phyloP scores from a whole-genome alignment of 192 early-diverging fungal species.

The Gaertneriomyces sp. region DNA sequence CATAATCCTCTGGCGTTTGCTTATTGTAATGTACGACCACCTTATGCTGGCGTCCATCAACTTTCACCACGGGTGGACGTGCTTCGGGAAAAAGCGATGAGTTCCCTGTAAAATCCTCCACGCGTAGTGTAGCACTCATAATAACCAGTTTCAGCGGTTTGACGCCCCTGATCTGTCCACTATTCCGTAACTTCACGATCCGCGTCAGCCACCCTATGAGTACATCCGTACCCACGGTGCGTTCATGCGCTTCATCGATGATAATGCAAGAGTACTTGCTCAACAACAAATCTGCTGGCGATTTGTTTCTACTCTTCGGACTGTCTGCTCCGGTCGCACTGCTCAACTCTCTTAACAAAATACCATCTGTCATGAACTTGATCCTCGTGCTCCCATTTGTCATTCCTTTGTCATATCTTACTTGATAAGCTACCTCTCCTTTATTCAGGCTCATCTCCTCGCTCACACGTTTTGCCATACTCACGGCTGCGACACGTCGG shows the following conservation, averaged over 20 bases:
- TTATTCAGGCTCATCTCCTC: slow-evolving; percentile 79
- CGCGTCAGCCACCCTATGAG: slow-evolving; percentile 94
- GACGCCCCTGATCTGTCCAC: slow-evolving; percentile 44
- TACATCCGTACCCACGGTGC: slow-evolving; percentile 96
- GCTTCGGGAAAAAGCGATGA: slow-evolving; percentile 62
- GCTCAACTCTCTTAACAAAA: slow-evolving; percentile 87
- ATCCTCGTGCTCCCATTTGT: slow-evolving; percentile 73
- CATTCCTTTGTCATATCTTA: slow-evolving; percentile 85
- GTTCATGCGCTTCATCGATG: slow-evolving; percentile 98
- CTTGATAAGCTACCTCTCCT: slow-evolving; percentile 72
- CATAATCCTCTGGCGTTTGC: slow-evolving; percentile 86
- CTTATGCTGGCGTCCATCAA: slow-evolving; percentile 88
- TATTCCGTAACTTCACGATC: slow-evolving; percentile 74
- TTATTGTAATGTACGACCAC: slow-evolving; percentile 90
- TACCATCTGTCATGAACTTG: slow-evolving; percentile 99
- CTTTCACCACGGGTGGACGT: slow-evolving; percentile 82
- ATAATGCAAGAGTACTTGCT: slow-evolving; percentile 92
- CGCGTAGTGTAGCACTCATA: slow-evolving; percentile 97
- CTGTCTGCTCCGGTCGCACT: slow-evolving; percentile 16
- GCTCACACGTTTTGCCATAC: slow-evolving; percentile 92
- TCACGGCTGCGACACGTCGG: slow-evolving; percentile 92
- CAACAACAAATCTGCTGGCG: slow-evolving; percentile 72
- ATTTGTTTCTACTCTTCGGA: not conserved
- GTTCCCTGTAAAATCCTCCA: slow-evolving; percentile 92
- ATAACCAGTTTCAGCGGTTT: slow-evolving; percentile 89